Base-by-base conservation (phyloP, 192 early-diverging fungal species). In the Umbelopsis vinacea region DNA sequence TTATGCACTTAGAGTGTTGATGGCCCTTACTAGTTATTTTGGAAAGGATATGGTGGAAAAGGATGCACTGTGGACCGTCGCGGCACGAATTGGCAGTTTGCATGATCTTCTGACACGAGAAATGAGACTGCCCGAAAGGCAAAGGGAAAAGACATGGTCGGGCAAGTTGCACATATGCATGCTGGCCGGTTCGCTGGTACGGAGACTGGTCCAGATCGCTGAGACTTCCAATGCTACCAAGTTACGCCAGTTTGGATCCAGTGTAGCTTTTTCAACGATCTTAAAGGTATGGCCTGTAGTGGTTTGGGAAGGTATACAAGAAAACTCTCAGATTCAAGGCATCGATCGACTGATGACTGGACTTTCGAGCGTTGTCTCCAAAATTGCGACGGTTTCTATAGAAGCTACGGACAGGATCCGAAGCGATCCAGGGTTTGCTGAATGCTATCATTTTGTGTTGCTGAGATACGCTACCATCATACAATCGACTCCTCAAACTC, bases 71-170 rank as follows among this genome's bases (percentile, higher is more conserved):
- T 63, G 57, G 57, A 35, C 33, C 2, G 29, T 38, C 17, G 26
- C 57, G 0, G 57, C 57, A 6, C 38, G 57, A 4, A 9, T 63
- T 14, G 57, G 57, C 15, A 29, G 29, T 14, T 35, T 63, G 17
- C 57, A 63, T 19, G 14, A 35, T 14, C 26, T 63, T 22, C 29
- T 63, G 19, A 63, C 26, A 6, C 29, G 57, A 1, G 57, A 63
- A 29, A 37, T 63, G 33, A 22, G 33, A 37, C n/a, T 63, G n/a
- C 57, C 57, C 10, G 57, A 63, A 33, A 63, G 19, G 0, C 57
- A 63, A 37, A 63, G 57, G 35, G 57, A 63, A n/a, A 63, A 63
- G 57, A 37, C 57, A 14, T 63, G 57, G 57, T 63, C 57, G 17
- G 57, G 57, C 15, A 63, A 63, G 57, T 12, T 63, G 1, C 26